Evolutionary conservation across 768 basidiomycete genomes (phyloP), one percentile per base, ranked within the genome.

Genomic region (Russula sp.): DNA sequence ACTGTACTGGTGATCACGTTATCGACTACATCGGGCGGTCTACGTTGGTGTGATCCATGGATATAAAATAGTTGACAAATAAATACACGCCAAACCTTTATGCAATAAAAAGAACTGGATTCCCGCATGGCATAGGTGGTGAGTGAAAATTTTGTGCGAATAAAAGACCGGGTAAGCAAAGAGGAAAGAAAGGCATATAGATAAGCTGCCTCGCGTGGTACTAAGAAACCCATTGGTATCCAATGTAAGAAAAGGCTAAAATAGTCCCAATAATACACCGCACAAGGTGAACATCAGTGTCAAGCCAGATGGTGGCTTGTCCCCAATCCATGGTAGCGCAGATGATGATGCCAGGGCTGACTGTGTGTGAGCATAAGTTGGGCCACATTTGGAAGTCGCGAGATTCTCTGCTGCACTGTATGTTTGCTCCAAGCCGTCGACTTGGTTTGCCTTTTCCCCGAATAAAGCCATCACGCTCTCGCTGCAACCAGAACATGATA

Each of bases 401-500:
- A 76, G 62, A 41, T 72, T 72, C 13, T 79, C 82, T 1, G 83
- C 85, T 4, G 61, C 36, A 32, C 70, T 69, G 70, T 87, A 88
- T 35, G 83, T 81, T 58, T 73, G 58, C 62, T 74, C 62, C 56
- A 88, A 74, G 39, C 73, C 77, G 4, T 63, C 67, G 34, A 77
- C 65, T 52, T 62, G 69, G 50, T 68, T 72, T 56, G 65, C 72
- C 73, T 71, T 80, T 5, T 69, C 59, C 8, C 76, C 76, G 69
- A 86, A 91, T 39, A 77, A 66, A 18, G 69, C 71, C 80, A 93
- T 79, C 10, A 89, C 63, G 63, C 71, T 77, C 70, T 82, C 79
- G 22, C 82, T 82, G 71, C 90, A 93, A 5, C 77, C 60, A 3
- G 83, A 85, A 70, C 90, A 93, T 16, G 81, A 77, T 18, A 79